These are phyloP conservation scores for Oryza longistaminata DNA, from an alignment of 176 grass and related monocot species.

Conservation along the genomic window DNA sequence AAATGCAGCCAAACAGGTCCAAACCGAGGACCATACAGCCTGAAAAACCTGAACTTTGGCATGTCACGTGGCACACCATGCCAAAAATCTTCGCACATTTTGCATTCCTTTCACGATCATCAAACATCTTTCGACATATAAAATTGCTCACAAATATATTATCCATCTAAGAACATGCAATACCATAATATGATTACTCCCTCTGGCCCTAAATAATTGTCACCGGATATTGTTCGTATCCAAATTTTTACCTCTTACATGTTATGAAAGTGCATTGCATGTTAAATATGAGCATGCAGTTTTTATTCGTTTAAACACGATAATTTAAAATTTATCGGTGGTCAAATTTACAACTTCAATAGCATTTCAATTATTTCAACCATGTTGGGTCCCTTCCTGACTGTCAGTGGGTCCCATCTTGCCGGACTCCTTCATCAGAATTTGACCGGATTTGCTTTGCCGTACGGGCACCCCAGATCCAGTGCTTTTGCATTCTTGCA, in stretches of 20 bases:
- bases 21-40: constrained; percentile 6
- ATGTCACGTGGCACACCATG: background rate
- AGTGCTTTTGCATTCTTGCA: background rate
- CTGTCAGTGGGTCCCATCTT: constrained; percentile 1
- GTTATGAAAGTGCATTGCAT: background rate
- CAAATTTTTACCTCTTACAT: background rate
- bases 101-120: background rate
- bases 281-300: background rate
- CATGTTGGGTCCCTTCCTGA: background rate
- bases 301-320: background rate
- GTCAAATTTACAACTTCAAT: background rate
- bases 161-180: background rate
- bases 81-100: background rate
- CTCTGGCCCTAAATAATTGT: background rate
- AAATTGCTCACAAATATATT: background rate
- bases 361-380: background rate
- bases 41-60: constrained; percentile 4
- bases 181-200: background rate
- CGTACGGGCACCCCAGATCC: constrained; percentile 1
- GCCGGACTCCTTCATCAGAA: background rate
- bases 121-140: background rate
- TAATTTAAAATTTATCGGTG: background rate
- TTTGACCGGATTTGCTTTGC: constrained; percentile 8
- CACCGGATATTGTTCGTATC: background rate
- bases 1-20: constrained; percentile 8